Conservation (phyloP, 2,329 filamentous ascomycete genomes). For the Fusarium beomiforme region DNA sequence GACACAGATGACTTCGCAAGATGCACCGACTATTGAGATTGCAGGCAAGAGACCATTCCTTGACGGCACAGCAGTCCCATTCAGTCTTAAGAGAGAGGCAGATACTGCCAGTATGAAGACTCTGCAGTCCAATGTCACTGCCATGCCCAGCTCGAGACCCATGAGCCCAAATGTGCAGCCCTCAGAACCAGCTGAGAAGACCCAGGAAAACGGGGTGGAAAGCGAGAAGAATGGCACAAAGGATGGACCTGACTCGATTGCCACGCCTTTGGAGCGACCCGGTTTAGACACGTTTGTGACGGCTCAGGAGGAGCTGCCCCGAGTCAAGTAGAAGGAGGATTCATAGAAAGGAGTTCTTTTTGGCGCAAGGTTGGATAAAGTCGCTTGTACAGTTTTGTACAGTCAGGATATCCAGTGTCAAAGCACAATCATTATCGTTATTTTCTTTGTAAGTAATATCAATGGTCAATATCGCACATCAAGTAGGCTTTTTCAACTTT, state of each 20-base stretch:
- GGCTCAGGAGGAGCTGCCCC: constrained; percentile 57
- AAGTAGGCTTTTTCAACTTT: constrained; percentile 18
- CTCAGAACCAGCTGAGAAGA: background rate
- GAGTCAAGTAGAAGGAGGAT: constrained; percentile 33
- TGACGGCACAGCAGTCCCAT: constrained; percentile 76
- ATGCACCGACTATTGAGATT: constrained; percentile 57
- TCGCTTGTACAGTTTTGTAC: constrained; percentile 23
- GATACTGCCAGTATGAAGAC: constrained; percentile 78
- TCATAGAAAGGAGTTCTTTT: background rate
- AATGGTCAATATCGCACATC: constrained; percentile 4
- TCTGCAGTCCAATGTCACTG: constrained; percentile 57
- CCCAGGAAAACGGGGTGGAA: background rate
- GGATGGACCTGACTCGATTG: background rate
- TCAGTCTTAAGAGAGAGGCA: constrained; percentile 72
- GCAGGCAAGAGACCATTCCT: constrained; percentile 72
- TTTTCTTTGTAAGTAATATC: constrained; percentile 17
- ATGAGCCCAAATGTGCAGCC: constrained; percentile 43
- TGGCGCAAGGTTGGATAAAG: constrained; percentile 28
- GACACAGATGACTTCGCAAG: constrained; percentile 29
- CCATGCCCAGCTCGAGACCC: constrained; percentile 45
- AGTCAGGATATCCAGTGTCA: constrained; percentile 26
- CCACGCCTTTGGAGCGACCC: constrained; percentile 46
- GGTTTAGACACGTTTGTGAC: constrained; percentile 66
- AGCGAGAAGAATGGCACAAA: constrained; percentile 9
- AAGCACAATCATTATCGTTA: constrained; percentile 22